Percentiles rank a stretch among this genome's conserved stretches.
Evolutionary conservation across 345 rosid species (phyloP).

Genomic region (Citrus cavaleriei): DNA sequence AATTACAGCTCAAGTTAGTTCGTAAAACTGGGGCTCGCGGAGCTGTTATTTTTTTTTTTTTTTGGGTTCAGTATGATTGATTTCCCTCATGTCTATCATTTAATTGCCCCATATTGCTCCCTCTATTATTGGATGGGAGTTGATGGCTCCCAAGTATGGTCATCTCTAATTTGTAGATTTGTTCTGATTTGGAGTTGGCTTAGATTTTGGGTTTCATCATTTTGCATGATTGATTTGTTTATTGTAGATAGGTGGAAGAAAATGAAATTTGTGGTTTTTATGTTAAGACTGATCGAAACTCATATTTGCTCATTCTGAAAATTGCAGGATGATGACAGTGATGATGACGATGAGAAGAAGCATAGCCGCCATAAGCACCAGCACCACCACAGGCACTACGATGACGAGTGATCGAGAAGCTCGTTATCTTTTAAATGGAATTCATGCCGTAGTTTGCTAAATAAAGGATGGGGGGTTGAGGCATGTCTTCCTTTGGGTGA

Average conservation of each 20-base stretch:
- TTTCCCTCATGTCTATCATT: not conserved
- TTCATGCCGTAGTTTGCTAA: slow-evolving; percentile 33
- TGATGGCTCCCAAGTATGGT: not conserved
- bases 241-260: not conserved
- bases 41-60: not conserved
- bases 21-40: not conserved
- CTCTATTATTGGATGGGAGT: not conserved
- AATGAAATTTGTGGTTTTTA: not conserved
- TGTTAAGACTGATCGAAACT: not conserved
- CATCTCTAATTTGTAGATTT: not conserved
- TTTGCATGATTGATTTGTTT: not conserved
- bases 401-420: slow-evolving; percentile 50
- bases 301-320: not conserved
- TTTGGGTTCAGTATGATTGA: not conserved
- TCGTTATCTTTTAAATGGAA: slow-evolving; percentile 8
- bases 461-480: slow-evolving; percentile 31
- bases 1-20: too few relatives aligned
- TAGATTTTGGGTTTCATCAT: not conserved
- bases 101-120: not conserved
- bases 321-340: slow-evolving; percentile 59
- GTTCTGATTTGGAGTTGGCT: not conserved
- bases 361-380: slow-evolving; percentile 39
- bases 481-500: slow-evolving; percentile 9
- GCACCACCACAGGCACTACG: slow-evolving; percentile 48
- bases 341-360: slow-evolving; percentile 48